A percentile compares a stretch with the other conserved stretches of the same genome.
Evolutionary conservation across 352 stramenopile species (phyloP).

Genomic region (Phytopythium montanum): DNA sequence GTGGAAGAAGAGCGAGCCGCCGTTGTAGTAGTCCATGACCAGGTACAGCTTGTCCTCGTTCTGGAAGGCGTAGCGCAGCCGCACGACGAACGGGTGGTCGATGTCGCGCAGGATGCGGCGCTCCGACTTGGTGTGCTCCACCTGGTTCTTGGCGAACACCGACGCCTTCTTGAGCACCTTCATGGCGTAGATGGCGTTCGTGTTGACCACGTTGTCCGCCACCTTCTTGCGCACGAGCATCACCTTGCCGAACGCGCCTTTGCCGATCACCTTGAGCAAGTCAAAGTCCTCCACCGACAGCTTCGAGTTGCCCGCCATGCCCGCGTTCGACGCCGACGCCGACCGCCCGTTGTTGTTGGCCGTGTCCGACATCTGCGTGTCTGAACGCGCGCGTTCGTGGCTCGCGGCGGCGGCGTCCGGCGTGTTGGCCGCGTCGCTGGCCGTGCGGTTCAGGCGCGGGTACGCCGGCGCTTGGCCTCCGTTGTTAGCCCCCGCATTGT

Average conservation of each 20-base stretch:
- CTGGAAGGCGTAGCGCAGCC: conserved; percentile 93
- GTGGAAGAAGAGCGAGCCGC: conserved; percentile 91
- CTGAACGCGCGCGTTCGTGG: conserved; percentile 44
- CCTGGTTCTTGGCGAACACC: conserved; percentile 91
- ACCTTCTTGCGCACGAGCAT: conserved; percentile 94
- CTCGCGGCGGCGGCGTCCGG: conserved; percentile 30
- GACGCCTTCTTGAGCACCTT: conserved; percentile 92
- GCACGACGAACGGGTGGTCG: conserved; percentile 92
- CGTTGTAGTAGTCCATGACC: conserved; percentile 93
- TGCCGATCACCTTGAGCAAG: conserved; percentile 94
- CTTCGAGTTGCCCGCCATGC: conserved; percentile 47
- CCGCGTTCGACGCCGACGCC: conserved; percentile 30
- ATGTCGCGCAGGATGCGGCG: conserved; percentile 89
- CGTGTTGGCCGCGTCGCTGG: conserved; percentile 46
- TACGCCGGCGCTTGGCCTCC: conserved; percentile 19
- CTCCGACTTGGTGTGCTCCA: conserved; percentile 93
- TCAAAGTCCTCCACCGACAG: conserved; percentile 93
- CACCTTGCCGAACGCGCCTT: conserved; percentile 95
- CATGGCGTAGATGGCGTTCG: conserved; percentile 91
- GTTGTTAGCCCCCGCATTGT: conserved; percentile 9
- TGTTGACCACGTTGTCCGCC: conserved; percentile 52
- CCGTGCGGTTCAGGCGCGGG: conserved; percentile 48
- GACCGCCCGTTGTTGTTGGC: conserved; percentile 34
- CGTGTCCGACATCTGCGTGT: conserved; percentile 76
- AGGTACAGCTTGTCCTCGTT: conserved; percentile 92